Conservation (phyloP, 1,284 basidiomycete species). For the Bjerkandera adusta region DNA sequence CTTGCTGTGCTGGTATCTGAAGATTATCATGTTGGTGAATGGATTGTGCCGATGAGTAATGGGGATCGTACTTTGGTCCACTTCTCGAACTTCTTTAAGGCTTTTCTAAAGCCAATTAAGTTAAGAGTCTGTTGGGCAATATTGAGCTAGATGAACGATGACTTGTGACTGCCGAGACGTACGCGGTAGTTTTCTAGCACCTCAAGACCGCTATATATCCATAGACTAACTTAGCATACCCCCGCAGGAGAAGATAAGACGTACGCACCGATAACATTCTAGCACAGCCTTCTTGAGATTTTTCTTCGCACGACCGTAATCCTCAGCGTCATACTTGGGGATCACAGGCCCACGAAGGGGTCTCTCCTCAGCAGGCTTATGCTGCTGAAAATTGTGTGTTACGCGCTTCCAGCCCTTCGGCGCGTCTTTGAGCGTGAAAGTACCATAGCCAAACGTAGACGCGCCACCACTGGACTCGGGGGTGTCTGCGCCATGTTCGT, state of each 20-base stretch:
- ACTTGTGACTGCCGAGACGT: constrained; percentile 26
- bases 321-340: constrained; percentile 58
- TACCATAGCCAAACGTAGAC: no score
- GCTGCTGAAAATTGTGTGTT: constrained; percentile 4
- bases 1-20: constrained; percentile 61
- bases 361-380: neutral
- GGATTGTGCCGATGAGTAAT: neutral
- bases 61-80: constrained; percentile 59
- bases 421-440: no score
- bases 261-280: constrained; percentile 78
- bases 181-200: constrained; percentile 86
- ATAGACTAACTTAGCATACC: neutral
- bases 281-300: constrained; percentile 79
- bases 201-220: constrained; percentile 59
- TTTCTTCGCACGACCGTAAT: constrained; percentile 81
- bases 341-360: constrained; percentile 3
- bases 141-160: neutral
- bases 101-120: constrained; percentile 88
- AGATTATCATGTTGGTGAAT: neutral
- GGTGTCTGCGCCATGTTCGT: no score
- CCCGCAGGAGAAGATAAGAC: neutral
- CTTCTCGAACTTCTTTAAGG: constrained; percentile 93
- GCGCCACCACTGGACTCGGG: no score
- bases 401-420: constrained; percentile 3
- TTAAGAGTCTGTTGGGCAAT: constrained; percentile 83